Evolutionary conservation across 345 rosid genomes (phyloP).

Genomic region (Carallia pectinifolia): DNA sequence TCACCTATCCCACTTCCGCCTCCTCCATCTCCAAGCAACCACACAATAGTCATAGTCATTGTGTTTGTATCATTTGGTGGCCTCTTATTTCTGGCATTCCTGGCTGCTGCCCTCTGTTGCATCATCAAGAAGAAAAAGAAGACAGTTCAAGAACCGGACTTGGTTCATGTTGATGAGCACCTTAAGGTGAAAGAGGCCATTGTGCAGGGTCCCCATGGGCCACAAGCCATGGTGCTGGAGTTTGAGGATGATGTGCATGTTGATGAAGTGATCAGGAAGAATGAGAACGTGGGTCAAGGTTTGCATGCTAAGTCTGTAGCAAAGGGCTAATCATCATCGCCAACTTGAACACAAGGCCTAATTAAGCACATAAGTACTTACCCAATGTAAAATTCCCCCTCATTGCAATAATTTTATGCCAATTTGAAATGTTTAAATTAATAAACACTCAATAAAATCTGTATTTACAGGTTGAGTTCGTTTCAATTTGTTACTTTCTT

Average conservation of each 20-base stretch:
- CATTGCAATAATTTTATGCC: background rate
- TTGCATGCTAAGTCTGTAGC: slow-evolving; percentile 13
- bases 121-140: slow-evolving; percentile 50
- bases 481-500: background rate
- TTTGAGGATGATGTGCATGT: slow-evolving; percentile 58
- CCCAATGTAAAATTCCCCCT: background rate
- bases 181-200: slow-evolving; percentile 53
- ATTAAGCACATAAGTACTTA: background rate
- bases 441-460: background rate
- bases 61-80: slow-evolving; percentile 60
- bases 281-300: slow-evolving; percentile 28
- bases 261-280: slow-evolving; percentile 39
- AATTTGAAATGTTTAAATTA: background rate
- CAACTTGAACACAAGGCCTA: slow-evolving; percentile 20
- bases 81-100: slow-evolving; percentile 44
- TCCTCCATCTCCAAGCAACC: slow-evolving; percentile 42
- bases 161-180: slow-evolving; percentile 49
- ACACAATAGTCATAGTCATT: slow-evolving; percentile 46
- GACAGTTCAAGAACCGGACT: slow-evolving; percentile 25
- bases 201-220: slow-evolving; percentile 54
- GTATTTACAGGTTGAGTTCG: background rate
- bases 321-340: background rate
- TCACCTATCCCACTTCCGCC: slow-evolving; percentile 11
- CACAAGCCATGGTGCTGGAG: slow-evolving; percentile 36
- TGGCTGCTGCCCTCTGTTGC: slow-evolving; percentile 44